Conservation (phyloP, 2,329 filamentous ascomycete species). For the Fusarium dimerum region DNA sequence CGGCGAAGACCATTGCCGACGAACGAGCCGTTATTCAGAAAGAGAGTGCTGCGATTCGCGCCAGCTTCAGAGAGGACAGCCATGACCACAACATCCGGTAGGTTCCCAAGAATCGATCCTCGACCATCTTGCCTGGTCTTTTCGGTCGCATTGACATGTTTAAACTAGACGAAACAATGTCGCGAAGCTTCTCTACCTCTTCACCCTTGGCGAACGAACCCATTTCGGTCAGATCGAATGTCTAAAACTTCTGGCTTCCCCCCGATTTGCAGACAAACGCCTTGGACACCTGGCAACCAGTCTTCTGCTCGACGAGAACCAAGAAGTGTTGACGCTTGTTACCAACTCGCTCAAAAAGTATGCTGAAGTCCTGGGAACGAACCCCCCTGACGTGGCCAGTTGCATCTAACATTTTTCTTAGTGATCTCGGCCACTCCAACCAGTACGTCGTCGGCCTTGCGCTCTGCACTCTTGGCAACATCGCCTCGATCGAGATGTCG, state of each 20-base stretch:
- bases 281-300: slow-evolving; percentile 95
- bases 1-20: slow-evolving; percentile 98
- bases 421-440: slow-evolving; percentile 94
- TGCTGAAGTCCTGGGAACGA: slow-evolving; percentile 21
- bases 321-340: slow-evolving; percentile 94
- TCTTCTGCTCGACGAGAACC: slow-evolving; percentile 94
- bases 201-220: slow-evolving; percentile 94
- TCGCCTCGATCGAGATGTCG: slow-evolving; percentile 97
- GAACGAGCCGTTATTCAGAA: slow-evolving; percentile 98
- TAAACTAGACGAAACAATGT: slow-evolving; percentile 88
- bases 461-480: slow-evolving; percentile 94
- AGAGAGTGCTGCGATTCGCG: slow-evolving; percentile 95
- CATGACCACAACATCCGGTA: slow-evolving; percentile 89
- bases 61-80: slow-evolving; percentile 97
- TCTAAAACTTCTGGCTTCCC: slow-evolving; percentile 92
- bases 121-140: background rate
- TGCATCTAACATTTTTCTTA: slow-evolving; percentile 39
- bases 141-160: slow-evolving; percentile 15
- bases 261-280: slow-evolving; percentile 96
- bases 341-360: slow-evolving; percentile 99
- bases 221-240: slow-evolving; percentile 99
- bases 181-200: slow-evolving; percentile 95
- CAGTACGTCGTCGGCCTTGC: slow-evolving; percentile 98
- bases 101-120: slow-evolving; percentile 28
- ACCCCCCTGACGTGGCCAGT: background rate